These are phyloP conservation scores for Geranium brycei DNA, from an alignment of 345 rosid genomes.

Conservation along the genomic window DNA sequence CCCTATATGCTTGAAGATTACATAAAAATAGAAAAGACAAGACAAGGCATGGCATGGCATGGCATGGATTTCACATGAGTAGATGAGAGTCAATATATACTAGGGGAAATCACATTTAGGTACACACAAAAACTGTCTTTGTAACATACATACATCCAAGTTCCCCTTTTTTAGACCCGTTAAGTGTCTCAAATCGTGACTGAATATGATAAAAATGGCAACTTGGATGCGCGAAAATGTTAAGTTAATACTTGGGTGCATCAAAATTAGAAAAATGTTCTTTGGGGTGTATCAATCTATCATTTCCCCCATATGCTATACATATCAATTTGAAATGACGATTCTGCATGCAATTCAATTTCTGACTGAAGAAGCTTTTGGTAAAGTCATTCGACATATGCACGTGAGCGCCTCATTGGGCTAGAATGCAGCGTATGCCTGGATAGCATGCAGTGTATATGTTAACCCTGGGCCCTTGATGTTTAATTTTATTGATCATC, in stretches of 20 bases:
- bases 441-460: background rate
- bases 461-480: background rate
- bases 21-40: background rate
- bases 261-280: too few relatives aligned
- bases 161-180: too few relatives aligned
- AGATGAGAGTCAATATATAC: background rate
- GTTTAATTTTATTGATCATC: background rate
- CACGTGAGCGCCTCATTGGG: background rate
- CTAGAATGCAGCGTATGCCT: background rate
- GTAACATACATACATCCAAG: too few relatives aligned
- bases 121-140: too few relatives aligned
- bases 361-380: background rate
- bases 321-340: background rate
- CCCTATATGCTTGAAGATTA: background rate
- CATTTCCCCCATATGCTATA: too few relatives aligned
- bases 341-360: background rate
- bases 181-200: too few relatives aligned
- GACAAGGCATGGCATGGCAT: background rate
- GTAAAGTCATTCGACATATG: background rate
- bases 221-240: too few relatives aligned
- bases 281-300: too few relatives aligned
- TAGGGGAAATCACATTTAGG: too few relatives aligned
- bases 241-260: too few relatives aligned
- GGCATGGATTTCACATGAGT: background rate
- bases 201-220: too few relatives aligned